Conservation (phyloP, 2,329 filamentous ascomycete species). For the Pseudocercospora fijiensis region DNA sequence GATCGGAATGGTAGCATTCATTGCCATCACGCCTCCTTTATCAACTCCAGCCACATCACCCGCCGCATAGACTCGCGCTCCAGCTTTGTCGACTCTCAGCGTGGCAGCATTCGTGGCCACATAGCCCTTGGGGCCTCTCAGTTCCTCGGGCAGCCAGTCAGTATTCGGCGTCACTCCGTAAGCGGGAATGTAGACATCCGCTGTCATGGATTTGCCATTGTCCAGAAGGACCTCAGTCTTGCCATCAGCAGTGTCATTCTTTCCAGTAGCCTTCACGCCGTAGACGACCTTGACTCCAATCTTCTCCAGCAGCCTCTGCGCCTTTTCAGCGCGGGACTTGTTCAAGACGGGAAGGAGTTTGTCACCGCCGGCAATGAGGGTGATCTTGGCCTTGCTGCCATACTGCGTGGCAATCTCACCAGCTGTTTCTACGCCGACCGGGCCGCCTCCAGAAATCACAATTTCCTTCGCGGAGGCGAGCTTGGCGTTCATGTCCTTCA, state of each 20-base stretch:
- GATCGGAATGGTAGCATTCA: slow-evolving; percentile 43
- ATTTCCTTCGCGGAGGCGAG: slow-evolving; percentile 40
- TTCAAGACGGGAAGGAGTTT: slow-evolving; percentile 47
- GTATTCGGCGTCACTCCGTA: slow-evolving; percentile 55
- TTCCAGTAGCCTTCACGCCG: slow-evolving; percentile 29
- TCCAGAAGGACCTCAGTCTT: slow-evolving; percentile 46
- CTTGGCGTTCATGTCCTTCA: slow-evolving; percentile 36
- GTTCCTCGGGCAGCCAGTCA: slow-evolving; percentile 49
- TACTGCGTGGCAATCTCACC: slow-evolving; percentile 39
- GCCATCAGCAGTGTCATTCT: slow-evolving; percentile 38
- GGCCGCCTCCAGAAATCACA: slow-evolving; percentile 41
- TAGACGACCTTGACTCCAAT: slow-evolving; percentile 45
- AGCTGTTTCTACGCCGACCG: slow-evolving; percentile 42
- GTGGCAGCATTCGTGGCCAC: slow-evolving; percentile 50
- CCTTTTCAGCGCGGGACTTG: slow-evolving; percentile 42
- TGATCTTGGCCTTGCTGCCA: slow-evolving; percentile 47
- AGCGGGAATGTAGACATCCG: slow-evolving; percentile 56
- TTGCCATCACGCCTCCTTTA: slow-evolving; percentile 45
- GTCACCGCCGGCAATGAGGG: slow-evolving; percentile 44
- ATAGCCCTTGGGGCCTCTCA: slow-evolving; percentile 48
- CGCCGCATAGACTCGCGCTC: slow-evolving; percentile 49
- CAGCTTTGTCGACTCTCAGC: slow-evolving; percentile 48
- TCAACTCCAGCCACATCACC: slow-evolving; percentile 50
- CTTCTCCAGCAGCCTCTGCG: slow-evolving; percentile 49
- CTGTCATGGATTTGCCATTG: slow-evolving; percentile 49